Conservation (phyloP, 345 rosid species). For the Cardamine chenopodiifolia region DNA sequence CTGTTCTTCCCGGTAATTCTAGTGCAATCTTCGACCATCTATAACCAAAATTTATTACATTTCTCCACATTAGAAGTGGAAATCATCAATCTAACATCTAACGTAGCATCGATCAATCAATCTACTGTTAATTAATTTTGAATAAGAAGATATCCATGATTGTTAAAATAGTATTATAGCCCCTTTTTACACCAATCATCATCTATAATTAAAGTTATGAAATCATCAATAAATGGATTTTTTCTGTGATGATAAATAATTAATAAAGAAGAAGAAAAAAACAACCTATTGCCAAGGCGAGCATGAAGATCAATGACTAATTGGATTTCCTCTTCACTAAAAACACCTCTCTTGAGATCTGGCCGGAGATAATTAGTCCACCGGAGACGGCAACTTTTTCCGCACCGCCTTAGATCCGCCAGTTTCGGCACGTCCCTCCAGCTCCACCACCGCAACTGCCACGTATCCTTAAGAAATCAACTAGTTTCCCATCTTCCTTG, state of each 20-base stretch:
- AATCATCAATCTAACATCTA: background rate
- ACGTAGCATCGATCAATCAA: background rate
- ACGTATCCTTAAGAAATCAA: constrained; percentile 57
- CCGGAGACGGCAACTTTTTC: constrained; percentile 83
- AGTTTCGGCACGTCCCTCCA: constrained; percentile 74
- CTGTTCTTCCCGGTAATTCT: constrained; percentile 79
- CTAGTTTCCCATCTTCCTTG: constrained; percentile 68
- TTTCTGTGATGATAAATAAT: background rate
- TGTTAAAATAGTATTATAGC: background rate
- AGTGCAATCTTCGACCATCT: constrained; percentile 93
- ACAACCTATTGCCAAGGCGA: constrained; percentile 69
- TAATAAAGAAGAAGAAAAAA: background rate
- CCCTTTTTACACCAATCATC: background rate
- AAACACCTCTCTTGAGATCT: constrained; percentile 72
- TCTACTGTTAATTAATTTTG: background rate
- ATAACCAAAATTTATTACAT: background rate
- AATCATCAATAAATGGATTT: background rate
- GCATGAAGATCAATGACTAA: constrained; percentile 77
- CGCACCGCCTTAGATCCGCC: constrained; percentile 73
- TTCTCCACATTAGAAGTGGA: background rate
- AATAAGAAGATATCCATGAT: background rate
- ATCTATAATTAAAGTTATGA: background rate
- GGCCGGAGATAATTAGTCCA: constrained; percentile 90
- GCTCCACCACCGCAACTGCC: constrained; percentile 58
- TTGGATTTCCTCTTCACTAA: constrained; percentile 60